A percentile compares a stretch with the other conserved stretches of the same genome.
Evolutionary conservation across 768 basidiomycete species (phyloP).

Genomic region (Lactifluus echinatus): DNA sequence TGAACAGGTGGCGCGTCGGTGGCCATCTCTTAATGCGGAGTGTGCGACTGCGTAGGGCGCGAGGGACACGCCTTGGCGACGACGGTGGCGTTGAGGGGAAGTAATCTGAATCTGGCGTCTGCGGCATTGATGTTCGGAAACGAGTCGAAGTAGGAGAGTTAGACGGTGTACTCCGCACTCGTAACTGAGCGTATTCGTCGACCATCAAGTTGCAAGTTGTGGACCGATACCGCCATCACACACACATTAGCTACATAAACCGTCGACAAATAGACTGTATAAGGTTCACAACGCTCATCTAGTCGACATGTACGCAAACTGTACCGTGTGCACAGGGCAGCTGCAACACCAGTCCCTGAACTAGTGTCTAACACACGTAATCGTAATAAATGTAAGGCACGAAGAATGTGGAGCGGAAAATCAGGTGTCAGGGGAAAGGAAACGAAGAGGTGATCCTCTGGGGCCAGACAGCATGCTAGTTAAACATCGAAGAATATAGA

Average conservation of each 20-base stretch:
- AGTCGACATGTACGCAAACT: conserved; percentile 4
- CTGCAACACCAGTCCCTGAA: neutral
- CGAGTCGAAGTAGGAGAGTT: neutral
- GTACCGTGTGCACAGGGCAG: neutral
- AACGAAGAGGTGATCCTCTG: conserved; percentile 2
- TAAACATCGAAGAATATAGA: conserved; percentile 16
- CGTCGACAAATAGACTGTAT: conserved; percentile 14
- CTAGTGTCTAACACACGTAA: conserved; percentile 10
- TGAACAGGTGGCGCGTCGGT: neutral
- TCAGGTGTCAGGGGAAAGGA: neutral
- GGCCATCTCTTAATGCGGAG: neutral
- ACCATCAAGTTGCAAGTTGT: neutral
- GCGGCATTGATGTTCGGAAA: neutral
- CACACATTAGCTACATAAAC: neutral
- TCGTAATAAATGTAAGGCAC: conserved; percentile 13
- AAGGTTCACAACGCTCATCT: conserved; percentile 4
- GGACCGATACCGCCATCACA: too few species aligned
- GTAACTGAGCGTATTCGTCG: too few species aligned
- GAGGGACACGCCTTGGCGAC: neutral
- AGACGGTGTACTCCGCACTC: neutral
- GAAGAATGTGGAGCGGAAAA: neutral
- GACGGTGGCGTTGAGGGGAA: neutral
- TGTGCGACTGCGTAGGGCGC: neutral
- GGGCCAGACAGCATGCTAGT: conserved; percentile 1
- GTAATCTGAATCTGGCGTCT: neutral